phyloP scores from a whole-genome alignment of 805 yeast species.

The Nakazawaea molendinolei region DNA sequence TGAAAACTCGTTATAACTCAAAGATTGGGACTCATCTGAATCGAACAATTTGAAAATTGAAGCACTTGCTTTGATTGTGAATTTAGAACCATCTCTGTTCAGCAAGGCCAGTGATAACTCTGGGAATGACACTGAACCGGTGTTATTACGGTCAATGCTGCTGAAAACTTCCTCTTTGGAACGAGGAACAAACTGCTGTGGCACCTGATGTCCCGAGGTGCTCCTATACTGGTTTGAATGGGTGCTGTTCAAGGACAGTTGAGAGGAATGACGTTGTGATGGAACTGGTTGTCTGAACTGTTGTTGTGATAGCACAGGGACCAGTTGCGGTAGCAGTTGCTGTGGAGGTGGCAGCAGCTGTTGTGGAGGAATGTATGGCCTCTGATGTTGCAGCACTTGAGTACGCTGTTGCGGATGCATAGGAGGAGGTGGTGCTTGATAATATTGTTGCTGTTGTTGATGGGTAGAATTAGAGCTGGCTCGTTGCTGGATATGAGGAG shows the following conservation, averaged over 20 bases:
- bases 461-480: constrained; percentile 2
- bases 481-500: constrained; percentile 13
- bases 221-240: constrained; percentile 7
- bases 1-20: constrained; percentile 9
- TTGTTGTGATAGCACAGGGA: too few species aligned
- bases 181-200: constrained; percentile 6
- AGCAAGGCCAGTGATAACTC: constrained; percentile 5
- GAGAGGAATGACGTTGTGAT: constrained; percentile 6
- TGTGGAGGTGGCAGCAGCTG: constrained; percentile 10
- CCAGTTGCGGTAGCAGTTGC: constrained; percentile 11
- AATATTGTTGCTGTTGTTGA: constrained; percentile 2
- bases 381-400: constrained; percentile 1
- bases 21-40: constrained; percentile 1
- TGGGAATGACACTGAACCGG: constrained; percentile 2
- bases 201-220: constrained; percentile 1
- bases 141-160: constrained; percentile 1
- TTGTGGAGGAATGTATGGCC: constrained; percentile 9
- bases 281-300: constrained; percentile 1
- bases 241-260: constrained; percentile 3
- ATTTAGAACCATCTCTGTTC: constrained; percentile 6
- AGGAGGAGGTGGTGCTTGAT: background rate
- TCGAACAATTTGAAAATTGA: constrained; percentile 10
- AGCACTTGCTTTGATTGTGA: background rate
- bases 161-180: constrained; percentile 8
- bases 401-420: background rate